Evolutionary conservation across 257 asterid genomes (phyloP).

Genomic region (Solanum etuberosum): DNA sequence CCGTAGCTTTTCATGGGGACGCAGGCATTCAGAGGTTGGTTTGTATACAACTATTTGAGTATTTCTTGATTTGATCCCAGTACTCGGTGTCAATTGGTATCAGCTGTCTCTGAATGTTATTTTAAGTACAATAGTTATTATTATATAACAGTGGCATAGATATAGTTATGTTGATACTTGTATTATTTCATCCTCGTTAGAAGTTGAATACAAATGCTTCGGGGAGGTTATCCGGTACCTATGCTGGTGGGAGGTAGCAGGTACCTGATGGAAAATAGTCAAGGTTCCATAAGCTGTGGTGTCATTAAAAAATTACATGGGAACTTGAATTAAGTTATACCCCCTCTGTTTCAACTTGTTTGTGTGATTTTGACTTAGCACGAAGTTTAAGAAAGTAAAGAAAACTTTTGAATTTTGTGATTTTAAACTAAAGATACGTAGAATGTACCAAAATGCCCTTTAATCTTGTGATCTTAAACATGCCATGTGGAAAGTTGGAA

Average conservation of each 20-base stretch:
- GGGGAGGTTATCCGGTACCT: background rate
- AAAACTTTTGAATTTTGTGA: background rate
- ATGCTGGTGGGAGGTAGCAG: background rate
- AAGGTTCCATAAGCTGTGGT: background rate
- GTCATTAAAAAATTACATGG: background rate
- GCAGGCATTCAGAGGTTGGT: conserved; percentile 64
- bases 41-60: conserved; percentile 1
- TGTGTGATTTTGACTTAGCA: background rate
- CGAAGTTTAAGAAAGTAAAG: background rate
- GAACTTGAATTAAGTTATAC: background rate
- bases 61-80: background rate
- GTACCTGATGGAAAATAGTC: background rate
- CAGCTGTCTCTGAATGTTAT: background rate
- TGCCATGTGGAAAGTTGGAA: background rate
- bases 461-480: background rate
- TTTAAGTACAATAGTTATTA: background rate
- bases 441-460: background rate
- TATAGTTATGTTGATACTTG: background rate
- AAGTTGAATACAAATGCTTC: background rate
- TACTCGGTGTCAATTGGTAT: background rate
- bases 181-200: background rate
- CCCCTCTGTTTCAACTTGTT: background rate
- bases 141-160: background rate
- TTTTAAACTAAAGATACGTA: background rate
- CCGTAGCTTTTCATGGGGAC: conserved; percentile 62